These are phyloP conservation scores for Teunomyces cretensis DNA, from an alignment of 805 yeast species.

Conservation along the genomic window DNA sequence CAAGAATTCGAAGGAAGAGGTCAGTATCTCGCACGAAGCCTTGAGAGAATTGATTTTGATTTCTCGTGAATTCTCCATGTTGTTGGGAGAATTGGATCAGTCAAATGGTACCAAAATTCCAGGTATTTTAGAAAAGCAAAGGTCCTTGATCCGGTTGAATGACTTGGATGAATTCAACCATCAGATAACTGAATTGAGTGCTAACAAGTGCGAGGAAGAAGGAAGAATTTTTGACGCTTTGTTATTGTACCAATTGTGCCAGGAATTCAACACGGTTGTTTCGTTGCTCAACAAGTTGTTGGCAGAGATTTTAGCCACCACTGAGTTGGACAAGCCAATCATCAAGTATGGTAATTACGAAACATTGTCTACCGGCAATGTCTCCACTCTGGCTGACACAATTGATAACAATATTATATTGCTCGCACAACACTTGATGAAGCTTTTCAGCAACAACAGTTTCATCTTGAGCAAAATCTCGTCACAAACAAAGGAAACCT, in stretches of 20 bases:
- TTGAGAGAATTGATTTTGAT: conserved; percentile 81
- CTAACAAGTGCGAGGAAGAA: conserved; percentile 84
- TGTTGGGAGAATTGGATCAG: conserved; percentile 79
- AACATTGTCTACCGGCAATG: conserved; percentile 17
- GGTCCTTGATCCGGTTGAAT: conserved; percentile 58
- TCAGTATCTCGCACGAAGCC: conserved; percentile 68
- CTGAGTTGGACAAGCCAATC: conserved; percentile 64
- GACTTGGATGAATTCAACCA: conserved; percentile 61
- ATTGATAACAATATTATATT: conserved; percentile 49
- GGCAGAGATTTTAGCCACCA: conserved; percentile 72
- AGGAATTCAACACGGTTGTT: conserved; percentile 81
- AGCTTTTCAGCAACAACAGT: conserved; percentile 52
- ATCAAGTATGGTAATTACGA: conserved; percentile 42
- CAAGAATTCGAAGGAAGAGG: conserved; percentile 40
- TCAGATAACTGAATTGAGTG: conserved; percentile 80
- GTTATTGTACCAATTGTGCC: conserved; percentile 80
- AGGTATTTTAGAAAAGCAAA: conserved; percentile 80
- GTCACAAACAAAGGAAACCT: conserved; percentile 59
- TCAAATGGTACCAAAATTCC: conserved; percentile 71
- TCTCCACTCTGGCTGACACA: conserved; percentile 25
- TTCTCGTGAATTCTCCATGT: conserved; percentile 76
- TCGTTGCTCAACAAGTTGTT: conserved; percentile 69
- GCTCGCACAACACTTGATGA: conserved; percentile 45
- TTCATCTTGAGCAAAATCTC: conserved; percentile 58
- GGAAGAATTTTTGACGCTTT: conserved; percentile 86